phyloP scores from a whole-genome alignment of 805 yeast genomes.

The Blastobotrys robertii region DNA sequence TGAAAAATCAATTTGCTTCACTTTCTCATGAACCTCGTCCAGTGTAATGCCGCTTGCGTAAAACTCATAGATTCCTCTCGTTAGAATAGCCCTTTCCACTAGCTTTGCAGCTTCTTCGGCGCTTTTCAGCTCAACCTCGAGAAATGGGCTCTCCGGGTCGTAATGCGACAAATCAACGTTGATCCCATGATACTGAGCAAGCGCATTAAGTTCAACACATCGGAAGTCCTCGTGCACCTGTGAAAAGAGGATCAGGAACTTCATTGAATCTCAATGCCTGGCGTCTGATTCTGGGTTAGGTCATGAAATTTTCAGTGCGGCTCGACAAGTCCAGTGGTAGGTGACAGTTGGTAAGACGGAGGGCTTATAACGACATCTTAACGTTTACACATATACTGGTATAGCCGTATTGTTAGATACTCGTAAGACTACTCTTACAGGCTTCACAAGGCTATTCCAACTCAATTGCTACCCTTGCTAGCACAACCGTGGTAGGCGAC shows the following conservation, averaged over 20 bases:
- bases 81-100: conserved; percentile 57
- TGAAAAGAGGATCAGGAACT: conserved; percentile 73
- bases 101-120: conserved; percentile 60
- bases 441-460: no score
- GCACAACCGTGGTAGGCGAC: no score
- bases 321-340: no score
- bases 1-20: conserved; percentile 7
- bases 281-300: no score
- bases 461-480: no score
- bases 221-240: conserved; percentile 77
- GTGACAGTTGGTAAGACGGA: no score
- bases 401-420: no score
- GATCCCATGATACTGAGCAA: conserved; percentile 58
- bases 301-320: no score
- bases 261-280: conserved; percentile 20
- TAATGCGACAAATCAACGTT: conserved; percentile 51
- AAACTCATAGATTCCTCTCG: conserved; percentile 69
- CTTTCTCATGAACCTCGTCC: conserved; percentile 42
- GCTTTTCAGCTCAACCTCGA: conserved; percentile 53
- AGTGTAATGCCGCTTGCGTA: conserved; percentile 64
- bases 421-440: no score
- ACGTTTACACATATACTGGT: no score
- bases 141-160: conserved; percentile 52
- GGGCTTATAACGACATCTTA: no score
- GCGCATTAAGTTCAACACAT: conserved; percentile 69